phyloP scores from a whole-genome alignment of 2,329 filamentous ascomycete genomes.

The Mollisiaceae sp. region DNA sequence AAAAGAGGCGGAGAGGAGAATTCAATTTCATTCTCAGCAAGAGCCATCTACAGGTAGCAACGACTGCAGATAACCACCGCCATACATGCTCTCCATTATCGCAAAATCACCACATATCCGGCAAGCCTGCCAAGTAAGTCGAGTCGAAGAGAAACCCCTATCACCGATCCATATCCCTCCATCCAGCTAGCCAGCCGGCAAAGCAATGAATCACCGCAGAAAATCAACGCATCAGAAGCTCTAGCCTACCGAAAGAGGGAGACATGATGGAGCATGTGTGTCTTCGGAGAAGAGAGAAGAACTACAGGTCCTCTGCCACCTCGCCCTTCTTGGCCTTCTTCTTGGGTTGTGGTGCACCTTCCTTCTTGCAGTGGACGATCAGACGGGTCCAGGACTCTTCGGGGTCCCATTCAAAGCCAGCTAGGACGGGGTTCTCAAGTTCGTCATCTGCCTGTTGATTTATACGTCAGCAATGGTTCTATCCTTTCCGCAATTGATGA shows the following conservation, averaged over 20 bases:
- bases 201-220: neutral
- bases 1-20: neutral
- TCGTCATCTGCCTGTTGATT: conserved; percentile 82
- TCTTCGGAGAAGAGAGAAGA: conserved; percentile 10
- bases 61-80: neutral
- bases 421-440: conserved; percentile 83
- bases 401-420: conserved; percentile 95
- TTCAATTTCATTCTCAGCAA: conserved; percentile 1
- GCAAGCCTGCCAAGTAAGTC: conserved; percentile 2
- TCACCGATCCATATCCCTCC: neutral
- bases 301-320: conserved; percentile 43
- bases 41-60: neutral
- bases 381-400: conserved; percentile 89
- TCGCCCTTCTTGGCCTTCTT: conserved; percentile 69
- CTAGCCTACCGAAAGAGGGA: conserved; percentile 22
- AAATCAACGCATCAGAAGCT: conserved; percentile 13
- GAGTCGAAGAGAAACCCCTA: neutral
- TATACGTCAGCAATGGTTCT: conserved; percentile 29
- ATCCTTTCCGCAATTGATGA: neutral
- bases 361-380: conserved; percentile 82
- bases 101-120: neutral
- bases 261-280: conserved; percentile 21
- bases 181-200: neutral
- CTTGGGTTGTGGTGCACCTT: conserved; percentile 63
- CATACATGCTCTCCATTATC: conserved; percentile 1